Conservation (phyloP, 148 eudicot species). For the Talinum fruticosum region DNA sequence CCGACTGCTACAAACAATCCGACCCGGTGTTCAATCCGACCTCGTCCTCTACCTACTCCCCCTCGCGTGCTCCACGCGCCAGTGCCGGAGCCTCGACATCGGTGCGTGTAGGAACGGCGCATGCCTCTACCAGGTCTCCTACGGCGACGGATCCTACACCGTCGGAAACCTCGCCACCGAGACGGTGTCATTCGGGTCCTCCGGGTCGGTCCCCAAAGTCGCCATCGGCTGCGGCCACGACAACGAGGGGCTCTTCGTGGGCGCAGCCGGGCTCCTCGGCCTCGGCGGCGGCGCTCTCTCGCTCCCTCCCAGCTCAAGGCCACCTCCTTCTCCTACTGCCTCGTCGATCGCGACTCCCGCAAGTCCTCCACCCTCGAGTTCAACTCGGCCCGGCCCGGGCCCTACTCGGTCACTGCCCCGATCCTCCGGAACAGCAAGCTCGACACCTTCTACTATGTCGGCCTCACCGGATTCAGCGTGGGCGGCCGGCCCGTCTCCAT, state of each 20-base stretch:
- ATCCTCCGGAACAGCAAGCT: constrained; percentile 23
- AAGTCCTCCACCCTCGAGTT: constrained; percentile 52
- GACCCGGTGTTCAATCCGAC: constrained; percentile 65
- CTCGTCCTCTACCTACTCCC: constrained; percentile 41
- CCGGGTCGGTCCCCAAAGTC: constrained; percentile 39
- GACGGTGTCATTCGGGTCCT: constrained; percentile 58
- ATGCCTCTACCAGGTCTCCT: constrained; percentile 70
- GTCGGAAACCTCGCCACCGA: constrained; percentile 69
- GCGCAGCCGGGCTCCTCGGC: constrained; percentile 67
- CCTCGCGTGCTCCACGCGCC: constrained; percentile 41
- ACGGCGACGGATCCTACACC: constrained; percentile 88
- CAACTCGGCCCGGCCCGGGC: constrained; percentile 32
- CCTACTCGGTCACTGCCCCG: constrained; percentile 29
- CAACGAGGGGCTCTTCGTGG: constrained; percentile 67
- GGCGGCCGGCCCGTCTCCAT: constrained; percentile 40
- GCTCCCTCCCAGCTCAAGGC: constrained; percentile 52
- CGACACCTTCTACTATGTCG: constrained; percentile 46
- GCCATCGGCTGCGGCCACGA: constrained; percentile 86
- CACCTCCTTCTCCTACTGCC: constrained; percentile 57
- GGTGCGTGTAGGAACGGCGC: constrained; percentile 39
- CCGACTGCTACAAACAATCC: constrained; percentile 66
- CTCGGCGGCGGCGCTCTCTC: constrained; percentile 62
- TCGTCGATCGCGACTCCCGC: constrained; percentile 53
- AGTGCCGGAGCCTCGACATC: constrained; percentile 45
- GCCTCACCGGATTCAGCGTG: constrained; percentile 45